Evolutionary conservation across 768 basidiomycete genomes (phyloP).

Genomic region (Hysterangium stoloniferum): DNA sequence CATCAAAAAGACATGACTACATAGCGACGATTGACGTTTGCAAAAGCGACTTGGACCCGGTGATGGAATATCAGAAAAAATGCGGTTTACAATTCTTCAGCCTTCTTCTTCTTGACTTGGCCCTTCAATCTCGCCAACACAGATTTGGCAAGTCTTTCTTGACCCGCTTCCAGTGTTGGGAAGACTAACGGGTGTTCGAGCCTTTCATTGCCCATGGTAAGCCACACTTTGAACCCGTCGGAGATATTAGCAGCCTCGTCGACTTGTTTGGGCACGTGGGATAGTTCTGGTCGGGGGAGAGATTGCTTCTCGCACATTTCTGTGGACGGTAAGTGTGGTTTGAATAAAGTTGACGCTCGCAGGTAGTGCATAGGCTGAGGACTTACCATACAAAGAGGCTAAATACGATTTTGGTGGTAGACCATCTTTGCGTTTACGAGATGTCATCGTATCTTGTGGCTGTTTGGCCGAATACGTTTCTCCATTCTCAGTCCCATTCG

Average conservation of each 20-base stretch:
- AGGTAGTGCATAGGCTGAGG: neutral
- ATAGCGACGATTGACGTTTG: too few species aligned
- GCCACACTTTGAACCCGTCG: constrained; percentile 34
- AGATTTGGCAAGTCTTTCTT: constrained; percentile 37
- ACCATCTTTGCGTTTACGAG: too few species aligned
- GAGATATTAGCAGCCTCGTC: constrained; percentile 21
- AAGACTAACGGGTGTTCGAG: constrained; percentile 38
- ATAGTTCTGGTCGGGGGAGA: constrained; percentile 27
- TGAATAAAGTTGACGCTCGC: too few species aligned
- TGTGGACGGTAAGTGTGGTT: neutral
- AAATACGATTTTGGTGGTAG: neutral
- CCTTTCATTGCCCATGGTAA: constrained; percentile 36
- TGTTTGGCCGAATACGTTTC: too few species aligned
- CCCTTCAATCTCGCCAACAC: constrained; percentile 30
- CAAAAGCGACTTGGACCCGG: too few species aligned
- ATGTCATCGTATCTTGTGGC: too few species aligned
- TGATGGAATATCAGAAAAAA: too few species aligned
- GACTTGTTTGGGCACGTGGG: constrained; percentile 22
- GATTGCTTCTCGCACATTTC: constrained; percentile 20
- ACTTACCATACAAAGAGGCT: constrained; percentile 1
- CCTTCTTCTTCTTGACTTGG: neutral
- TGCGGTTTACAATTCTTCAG: too few species aligned
- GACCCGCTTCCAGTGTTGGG: constrained; percentile 30
- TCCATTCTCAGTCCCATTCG: too few species aligned
- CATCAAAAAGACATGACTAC: too few species aligned